These are phyloP conservation scores for Annulohypoxylon maeteangense DNA, from an alignment of 495 filamentous ascomycete genomes.

Conservation along the genomic window DNA sequence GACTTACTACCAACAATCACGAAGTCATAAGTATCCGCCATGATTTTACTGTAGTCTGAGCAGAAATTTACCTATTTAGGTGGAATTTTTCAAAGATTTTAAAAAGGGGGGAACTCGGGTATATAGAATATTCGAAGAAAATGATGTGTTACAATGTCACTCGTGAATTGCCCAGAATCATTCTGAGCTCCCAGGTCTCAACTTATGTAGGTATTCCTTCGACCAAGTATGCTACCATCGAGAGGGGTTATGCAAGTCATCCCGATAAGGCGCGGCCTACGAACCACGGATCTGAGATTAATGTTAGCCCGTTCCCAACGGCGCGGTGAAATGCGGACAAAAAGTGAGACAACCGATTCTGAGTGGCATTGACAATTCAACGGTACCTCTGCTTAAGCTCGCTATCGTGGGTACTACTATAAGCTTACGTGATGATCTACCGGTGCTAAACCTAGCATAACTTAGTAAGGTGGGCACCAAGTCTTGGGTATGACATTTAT, in stretches of 20 bases:
- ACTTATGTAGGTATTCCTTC: too few species aligned
- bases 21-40: conserved; percentile 59
- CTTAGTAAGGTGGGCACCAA: not conserved
- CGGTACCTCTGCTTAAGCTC: not conserved
- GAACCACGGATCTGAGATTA: not conserved
- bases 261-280: not conserved
- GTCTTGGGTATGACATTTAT: not conserved
- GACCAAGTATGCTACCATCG: too few species aligned
- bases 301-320: not conserved
- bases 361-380: not conserved
- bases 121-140: not conserved
- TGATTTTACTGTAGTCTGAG: not conserved
- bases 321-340: not conserved
- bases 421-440: not conserved
- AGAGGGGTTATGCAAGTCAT: conserved; percentile 6
- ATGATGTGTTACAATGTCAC: not conserved
- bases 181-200: not conserved
- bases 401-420: not conserved
- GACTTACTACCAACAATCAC: conserved; percentile 65
- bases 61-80: not conserved
- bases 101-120: not conserved
- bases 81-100: not conserved
- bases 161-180: not conserved
- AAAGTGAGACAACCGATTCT: not conserved
- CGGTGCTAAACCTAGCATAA: not conserved